Evolutionary conservation across 73 alveolate genomes (phyloP).

Genomic region (Stentor roeselii): DNA sequence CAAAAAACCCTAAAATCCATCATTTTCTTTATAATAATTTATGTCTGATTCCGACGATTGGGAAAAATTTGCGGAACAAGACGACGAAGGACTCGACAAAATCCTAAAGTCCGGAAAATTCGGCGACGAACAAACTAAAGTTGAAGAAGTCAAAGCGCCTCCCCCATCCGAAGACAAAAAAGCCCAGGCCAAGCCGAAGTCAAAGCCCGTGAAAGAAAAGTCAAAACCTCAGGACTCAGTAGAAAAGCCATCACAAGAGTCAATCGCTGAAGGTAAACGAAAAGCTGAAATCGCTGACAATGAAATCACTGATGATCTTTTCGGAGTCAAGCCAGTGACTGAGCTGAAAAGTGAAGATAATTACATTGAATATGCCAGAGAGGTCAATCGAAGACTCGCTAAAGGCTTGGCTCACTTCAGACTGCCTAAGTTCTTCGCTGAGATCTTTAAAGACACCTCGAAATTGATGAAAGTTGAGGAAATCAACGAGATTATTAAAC

Average conservation of each 20-base stretch:
- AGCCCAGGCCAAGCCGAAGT: neutral
- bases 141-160: neutral
- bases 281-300: neutral
- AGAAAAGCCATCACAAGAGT: neutral
- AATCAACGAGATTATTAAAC: neutral
- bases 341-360: neutral
- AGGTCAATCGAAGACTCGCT: neutral
- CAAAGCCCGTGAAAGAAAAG: neutral
- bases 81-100: neutral
- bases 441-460: neutral
- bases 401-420: neutral
- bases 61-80: neutral
- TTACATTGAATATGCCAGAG: neutral
- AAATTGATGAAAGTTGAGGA: neutral
- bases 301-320: neutral
- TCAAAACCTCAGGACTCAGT: neutral
- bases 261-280: neutral
- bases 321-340: neutral
- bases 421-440: neutral
- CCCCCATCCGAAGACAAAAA: neutral
- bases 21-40: neutral
- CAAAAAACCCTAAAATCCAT: too few relatives aligned
- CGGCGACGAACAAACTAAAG: neutral
- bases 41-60: conserved; percentile 15
- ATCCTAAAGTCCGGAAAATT: neutral